Percentiles rank a stretch among this genome's conserved stretches.
phyloP scores from a whole-genome alignment of 352 stramenopile genomes.

The Phytophthora podocarpi region DNA sequence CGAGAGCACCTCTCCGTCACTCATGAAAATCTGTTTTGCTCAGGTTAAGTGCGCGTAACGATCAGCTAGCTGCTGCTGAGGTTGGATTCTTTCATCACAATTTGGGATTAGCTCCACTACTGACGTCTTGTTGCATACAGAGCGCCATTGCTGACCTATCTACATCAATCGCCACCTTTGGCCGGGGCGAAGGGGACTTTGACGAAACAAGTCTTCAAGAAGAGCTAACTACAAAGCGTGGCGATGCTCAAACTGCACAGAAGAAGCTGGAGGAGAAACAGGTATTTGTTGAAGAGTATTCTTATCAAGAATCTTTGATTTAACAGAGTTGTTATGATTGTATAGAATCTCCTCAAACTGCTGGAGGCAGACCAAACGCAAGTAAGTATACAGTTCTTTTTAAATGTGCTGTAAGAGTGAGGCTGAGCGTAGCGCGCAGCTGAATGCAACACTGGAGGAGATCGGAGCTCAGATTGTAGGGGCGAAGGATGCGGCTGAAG shows the following conservation, averaged over 20 bases:
- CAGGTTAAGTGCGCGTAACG: conserved; percentile 34
- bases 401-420: not conserved
- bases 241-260: conserved; percentile 13
- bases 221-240: conserved; percentile 22
- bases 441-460: conserved; percentile 25
- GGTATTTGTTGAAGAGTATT: conserved; percentile 11
- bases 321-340: not conserved
- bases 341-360: conserved; percentile 25
- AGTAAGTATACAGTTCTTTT: conserved; percentile 23
- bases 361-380: conserved; percentile 33
- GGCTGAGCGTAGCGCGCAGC: conserved; percentile 18
- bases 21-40: conserved; percentile 5
- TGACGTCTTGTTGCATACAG: conserved; percentile 29
- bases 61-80: conserved; percentile 36
- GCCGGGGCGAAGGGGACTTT: conserved; percentile 8
- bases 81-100: conserved; percentile 16
- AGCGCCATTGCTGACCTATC: conserved; percentile 38
- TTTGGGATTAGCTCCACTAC: not conserved
- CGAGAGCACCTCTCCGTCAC: not conserved
- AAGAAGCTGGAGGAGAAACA: conserved; percentile 37
- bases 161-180: conserved; percentile 22
- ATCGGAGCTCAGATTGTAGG: conserved; percentile 18
- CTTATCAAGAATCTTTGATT: not conserved
- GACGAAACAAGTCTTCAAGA: conserved; percentile 22
- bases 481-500: conserved; percentile 10